Conservation (phyloP, 2,329 filamentous ascomycete genomes). For the Teratosphaeria epicoccoides region DNA sequence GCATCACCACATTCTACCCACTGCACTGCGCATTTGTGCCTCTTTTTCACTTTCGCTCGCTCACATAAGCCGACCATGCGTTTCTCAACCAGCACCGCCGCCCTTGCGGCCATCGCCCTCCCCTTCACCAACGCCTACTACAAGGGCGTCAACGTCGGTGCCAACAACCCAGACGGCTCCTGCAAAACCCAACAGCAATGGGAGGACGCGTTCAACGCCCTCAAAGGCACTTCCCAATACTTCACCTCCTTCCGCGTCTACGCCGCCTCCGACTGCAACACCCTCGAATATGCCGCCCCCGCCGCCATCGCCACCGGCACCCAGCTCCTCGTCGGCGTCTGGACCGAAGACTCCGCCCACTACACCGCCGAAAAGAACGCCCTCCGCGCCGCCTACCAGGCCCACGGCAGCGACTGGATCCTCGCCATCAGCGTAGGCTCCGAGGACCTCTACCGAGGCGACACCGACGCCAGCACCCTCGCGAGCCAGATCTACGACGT, state of each 20-base stretch:
- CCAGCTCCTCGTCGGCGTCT: slow-evolving; percentile 54
- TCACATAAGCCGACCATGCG: slow-evolving; percentile 14
- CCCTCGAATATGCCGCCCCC: slow-evolving; percentile 39
- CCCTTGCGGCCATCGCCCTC: slow-evolving; percentile 23
- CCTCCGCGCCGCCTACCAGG: slow-evolving; percentile 45
- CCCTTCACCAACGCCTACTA: slow-evolving; percentile 28
- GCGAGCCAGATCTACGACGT: slow-evolving; percentile 42
- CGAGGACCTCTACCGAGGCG: slow-evolving; percentile 55
- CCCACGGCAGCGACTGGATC: slow-evolving; percentile 48
- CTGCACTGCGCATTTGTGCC: not conserved
- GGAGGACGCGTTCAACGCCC: slow-evolving; percentile 26
- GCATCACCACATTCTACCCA: not conserved
- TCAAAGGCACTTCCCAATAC: slow-evolving; percentile 37
- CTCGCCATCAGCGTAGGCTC: slow-evolving; percentile 56
- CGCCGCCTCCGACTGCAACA: slow-evolving; percentile 49
- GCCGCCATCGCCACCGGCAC: slow-evolving; percentile 53
- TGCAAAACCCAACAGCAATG: slow-evolving; percentile 32
- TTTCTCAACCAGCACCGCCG: slow-evolving; percentile 18
- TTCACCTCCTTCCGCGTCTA: slow-evolving; percentile 55
- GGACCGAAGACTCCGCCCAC: slow-evolving; percentile 40
- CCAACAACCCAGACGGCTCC: slow-evolving; percentile 29
- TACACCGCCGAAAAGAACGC: slow-evolving; percentile 52
- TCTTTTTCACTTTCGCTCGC: slow-evolving; percentile 8
- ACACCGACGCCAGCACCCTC: slow-evolving; percentile 31
- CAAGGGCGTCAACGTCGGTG: slow-evolving; percentile 34